Percentiles rank a stretch among this genome's conserved stretches.
phyloP scores from a whole-genome alignment of 257 asterid genomes.

The Jasminum sambac region DNA sequence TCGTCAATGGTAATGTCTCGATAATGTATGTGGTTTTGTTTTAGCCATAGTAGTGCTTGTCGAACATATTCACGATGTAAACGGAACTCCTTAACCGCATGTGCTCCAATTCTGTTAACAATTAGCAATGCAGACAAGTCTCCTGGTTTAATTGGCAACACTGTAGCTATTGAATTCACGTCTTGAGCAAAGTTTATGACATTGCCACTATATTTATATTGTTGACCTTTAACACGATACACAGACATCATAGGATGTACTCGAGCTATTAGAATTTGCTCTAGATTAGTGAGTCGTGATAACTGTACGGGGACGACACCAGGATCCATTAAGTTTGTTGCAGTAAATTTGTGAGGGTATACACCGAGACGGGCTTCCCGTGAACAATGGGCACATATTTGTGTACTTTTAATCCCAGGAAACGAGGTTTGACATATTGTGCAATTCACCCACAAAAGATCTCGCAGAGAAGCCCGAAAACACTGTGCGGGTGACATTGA shows the following conservation, averaged over 20 bases:
- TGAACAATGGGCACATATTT: background rate
- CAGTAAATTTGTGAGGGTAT: background rate
- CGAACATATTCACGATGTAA: background rate
- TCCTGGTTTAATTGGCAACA: background rate
- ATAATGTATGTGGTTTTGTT: background rate
- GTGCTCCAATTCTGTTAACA: background rate
- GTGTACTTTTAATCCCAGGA: no score
- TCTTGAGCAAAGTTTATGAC: background rate
- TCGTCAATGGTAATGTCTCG: background rate
- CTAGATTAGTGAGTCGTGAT: background rate
- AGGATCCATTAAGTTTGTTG: background rate
- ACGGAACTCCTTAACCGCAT: background rate
- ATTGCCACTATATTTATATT: background rate
- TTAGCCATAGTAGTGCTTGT: background rate
- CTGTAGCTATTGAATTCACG: background rate
- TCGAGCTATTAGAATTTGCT: background rate
- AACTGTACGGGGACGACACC: background rate
- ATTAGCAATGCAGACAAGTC: background rate
- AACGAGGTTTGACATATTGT: background rate
- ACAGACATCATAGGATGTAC: background rate
- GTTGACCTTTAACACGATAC: background rate
- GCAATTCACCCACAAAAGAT: no score
- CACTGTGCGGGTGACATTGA: no score
- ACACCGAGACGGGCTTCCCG: background rate
- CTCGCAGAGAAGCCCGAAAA: no score